phyloP scores from a whole-genome alignment of 148 eudicot genomes.

The Chenopodium quinoa region DNA sequence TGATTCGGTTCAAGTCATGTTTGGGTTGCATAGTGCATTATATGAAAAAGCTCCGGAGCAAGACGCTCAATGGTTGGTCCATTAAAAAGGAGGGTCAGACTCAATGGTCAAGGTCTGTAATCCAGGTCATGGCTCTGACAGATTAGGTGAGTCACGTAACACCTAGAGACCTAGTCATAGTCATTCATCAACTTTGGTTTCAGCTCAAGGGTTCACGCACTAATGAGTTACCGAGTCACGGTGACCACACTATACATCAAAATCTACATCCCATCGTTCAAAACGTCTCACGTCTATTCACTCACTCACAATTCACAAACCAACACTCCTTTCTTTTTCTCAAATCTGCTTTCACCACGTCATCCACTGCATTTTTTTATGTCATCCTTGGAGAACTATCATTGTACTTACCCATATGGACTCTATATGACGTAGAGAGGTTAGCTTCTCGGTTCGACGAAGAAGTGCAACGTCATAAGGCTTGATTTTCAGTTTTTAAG shows the following conservation, averaged over 20 bases:
- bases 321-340: not conserved
- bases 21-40: no score
- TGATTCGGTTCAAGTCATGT: no score
- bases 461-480: no score
- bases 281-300: slow-evolving; percentile 6
- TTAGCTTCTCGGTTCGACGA: no score
- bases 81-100: not conserved
- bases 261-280: not conserved
- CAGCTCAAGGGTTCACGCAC: not conserved
- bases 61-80: not conserved
- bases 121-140: slow-evolving; percentile 14
- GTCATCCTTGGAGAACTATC: not conserved
- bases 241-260: not conserved
- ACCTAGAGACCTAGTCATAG: not conserved
- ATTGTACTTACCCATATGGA: no score
- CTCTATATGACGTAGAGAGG: no score
- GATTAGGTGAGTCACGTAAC: slow-evolving; percentile 19
- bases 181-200: not conserved
- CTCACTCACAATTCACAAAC: not conserved
- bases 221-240: no score
- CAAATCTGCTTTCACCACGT: not conserved
- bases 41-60: slow-evolving; percentile 2
- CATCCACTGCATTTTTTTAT: not conserved
- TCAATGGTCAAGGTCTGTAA: not conserved
- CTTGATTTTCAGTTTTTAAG: no score